These are phyloP conservation scores for Clarireedia homoeocarpa DNA, from an alignment of 2,329 filamentous ascomycete genomes.

Conservation along the genomic window DNA sequence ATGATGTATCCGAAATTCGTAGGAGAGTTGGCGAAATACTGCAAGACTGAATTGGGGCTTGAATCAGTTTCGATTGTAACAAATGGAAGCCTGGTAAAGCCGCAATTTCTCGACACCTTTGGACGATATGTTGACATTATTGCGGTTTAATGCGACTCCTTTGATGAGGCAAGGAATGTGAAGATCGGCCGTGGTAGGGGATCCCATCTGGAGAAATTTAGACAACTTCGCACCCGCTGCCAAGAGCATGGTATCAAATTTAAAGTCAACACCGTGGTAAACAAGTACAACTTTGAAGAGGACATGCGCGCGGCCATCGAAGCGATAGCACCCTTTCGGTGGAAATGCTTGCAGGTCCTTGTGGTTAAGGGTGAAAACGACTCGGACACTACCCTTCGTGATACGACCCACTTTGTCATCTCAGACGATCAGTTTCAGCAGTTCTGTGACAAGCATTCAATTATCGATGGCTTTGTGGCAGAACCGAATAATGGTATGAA, in stretches of 20 bases:
- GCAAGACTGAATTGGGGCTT: constrained; percentile 40
- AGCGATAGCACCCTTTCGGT: no score
- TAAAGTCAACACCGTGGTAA: constrained; percentile 50
- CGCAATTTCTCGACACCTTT: constrained; percentile 29
- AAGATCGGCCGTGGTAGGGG: no score
- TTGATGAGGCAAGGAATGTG: no score
- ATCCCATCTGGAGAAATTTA: no score
- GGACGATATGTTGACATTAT: no score
- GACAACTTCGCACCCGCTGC: constrained; percentile 38
- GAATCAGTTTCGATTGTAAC: constrained; percentile 47
- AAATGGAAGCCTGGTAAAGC: constrained; percentile 42
- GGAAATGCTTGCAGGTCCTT: no score
- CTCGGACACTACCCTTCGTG: constrained; percentile 30
- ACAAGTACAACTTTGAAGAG: constrained; percentile 40
- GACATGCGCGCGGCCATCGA: constrained; percentile 35
- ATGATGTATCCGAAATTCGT: constrained; percentile 42
- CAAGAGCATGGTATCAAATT: constrained; percentile 41
- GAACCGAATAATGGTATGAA: no score
- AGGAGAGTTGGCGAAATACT: constrained; percentile 36
- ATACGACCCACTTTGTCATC: constrained; percentile 39
- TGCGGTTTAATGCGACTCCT: no score
- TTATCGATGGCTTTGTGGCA: constrained; percentile 35
- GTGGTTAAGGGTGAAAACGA: no score
- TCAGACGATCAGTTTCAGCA: constrained; percentile 37
- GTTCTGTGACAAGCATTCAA: constrained; percentile 39